These are phyloP conservation scores for Clathrospora elynae DNA, from an alignment of 2,329 filamentous ascomycete species.

Conservation along the genomic window DNA sequence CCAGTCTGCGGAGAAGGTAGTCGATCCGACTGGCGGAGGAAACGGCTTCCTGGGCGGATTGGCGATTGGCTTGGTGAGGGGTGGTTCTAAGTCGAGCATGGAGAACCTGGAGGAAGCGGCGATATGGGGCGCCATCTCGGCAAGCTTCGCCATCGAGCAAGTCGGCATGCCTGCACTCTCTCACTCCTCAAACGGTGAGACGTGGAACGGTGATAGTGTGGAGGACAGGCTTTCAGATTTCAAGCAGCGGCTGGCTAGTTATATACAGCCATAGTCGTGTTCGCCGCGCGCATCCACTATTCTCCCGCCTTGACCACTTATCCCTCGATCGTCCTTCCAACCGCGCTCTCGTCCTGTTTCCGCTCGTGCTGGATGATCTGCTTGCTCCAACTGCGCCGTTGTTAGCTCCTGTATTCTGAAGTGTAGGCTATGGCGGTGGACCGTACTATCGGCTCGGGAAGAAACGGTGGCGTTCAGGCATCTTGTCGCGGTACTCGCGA, in stretches of 20 bases:
- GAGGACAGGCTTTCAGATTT: conserved; percentile 51
- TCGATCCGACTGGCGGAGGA: conserved; percentile 94
- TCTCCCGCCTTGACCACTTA: conserved; percentile 3
- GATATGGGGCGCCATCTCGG: conserved; percentile 78
- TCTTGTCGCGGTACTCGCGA: conserved; percentile 72
- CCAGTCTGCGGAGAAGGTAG: conserved; percentile 60
- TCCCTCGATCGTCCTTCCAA: conserved; percentile 20
- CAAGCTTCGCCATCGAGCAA: conserved; percentile 94
- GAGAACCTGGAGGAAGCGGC: conserved; percentile 69
- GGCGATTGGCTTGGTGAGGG: conserved; percentile 60
- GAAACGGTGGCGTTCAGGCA: conserved; percentile 78
- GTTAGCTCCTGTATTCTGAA: conserved; percentile 32
- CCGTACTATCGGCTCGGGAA: conserved; percentile 84
- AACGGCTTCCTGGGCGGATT: conserved; percentile 81
- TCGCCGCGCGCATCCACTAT: conserved; percentile 16
- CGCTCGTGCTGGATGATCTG: conserved; percentile 73
- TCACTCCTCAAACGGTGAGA: conserved; percentile 43
- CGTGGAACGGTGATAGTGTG: conserved; percentile 56
- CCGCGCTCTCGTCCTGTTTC: conserved; percentile 46
- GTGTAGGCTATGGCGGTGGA: conserved; percentile 4
- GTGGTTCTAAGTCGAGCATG: conserved; percentile 54
- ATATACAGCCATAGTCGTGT: conserved; percentile 46
- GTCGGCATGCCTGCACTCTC: conserved; percentile 74
- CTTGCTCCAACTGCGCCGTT: conserved; percentile 66
- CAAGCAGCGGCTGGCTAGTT: conserved; percentile 46